These are phyloP conservation scores for Chrysanthemum seticuspe DNA, from an alignment of 129 eudicot species.

Conservation along the genomic window DNA sequence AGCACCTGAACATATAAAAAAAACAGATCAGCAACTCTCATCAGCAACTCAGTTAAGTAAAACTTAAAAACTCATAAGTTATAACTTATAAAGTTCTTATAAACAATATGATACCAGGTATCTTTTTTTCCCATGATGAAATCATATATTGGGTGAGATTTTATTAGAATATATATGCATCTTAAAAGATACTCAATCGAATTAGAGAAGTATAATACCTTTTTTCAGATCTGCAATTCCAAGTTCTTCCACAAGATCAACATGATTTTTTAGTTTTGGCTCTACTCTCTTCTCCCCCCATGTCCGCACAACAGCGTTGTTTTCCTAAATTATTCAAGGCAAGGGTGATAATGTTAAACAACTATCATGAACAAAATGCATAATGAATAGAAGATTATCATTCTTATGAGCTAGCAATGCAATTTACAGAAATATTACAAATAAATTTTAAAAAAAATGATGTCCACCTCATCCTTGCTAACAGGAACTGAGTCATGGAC, in stretches of 20 bases:
- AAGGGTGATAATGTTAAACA: neutral
- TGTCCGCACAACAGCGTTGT: constrained; percentile 63
- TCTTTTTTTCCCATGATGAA: neutral
- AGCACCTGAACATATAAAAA: constrained; percentile 52
- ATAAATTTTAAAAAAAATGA: neutral
- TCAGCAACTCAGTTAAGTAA: neutral
- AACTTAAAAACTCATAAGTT: neutral
- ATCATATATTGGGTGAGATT: neutral
- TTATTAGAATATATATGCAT: neutral
- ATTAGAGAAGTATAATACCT: constrained; percentile 44
- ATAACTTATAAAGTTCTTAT: neutral
- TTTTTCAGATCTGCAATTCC: constrained; percentile 79
- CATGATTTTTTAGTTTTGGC: constrained; percentile 72
- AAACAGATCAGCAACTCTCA: neutral
- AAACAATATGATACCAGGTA: neutral
- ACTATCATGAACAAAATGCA: too few relatives aligned
- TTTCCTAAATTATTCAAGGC: constrained; percentile 42
- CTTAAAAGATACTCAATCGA: neutral
- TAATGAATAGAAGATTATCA: neutral
- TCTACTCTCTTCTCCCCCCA: constrained; percentile 87
- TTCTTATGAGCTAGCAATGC: neutral
- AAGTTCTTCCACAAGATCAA: constrained; percentile 87
- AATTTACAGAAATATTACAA: neutral
- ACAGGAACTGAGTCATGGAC: constrained; percentile 95
- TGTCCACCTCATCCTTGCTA: constrained; percentile 71